Conservation (phyloP, 768 basidiomycete species). For the Tulasnella sp. region DNA sequence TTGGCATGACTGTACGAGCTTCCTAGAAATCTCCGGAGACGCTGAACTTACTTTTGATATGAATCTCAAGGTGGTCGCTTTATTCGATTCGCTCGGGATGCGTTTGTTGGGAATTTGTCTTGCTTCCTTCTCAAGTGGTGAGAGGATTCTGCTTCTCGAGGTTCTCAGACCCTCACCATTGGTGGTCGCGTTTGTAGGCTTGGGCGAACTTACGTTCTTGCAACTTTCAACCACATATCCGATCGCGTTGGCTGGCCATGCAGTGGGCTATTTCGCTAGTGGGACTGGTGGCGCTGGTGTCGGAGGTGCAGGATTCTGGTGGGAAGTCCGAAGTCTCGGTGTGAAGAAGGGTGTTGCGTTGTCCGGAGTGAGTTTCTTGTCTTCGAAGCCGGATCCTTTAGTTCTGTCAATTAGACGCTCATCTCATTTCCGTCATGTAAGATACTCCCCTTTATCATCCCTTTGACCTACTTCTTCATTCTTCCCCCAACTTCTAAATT, state of each 20-base stretch:
- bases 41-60: background rate
- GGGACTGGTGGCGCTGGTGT: conserved; percentile 94
- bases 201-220: conserved; percentile 90
- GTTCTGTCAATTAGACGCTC: too few species aligned
- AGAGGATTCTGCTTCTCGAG: background rate
- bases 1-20: conserved; percentile 75
- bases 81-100: conserved; percentile 51
- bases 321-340: conserved; percentile 78
- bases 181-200: conserved; percentile 37
- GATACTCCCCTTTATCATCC: conserved; percentile 76
- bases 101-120: conserved; percentile 71
- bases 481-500: conserved; percentile 45
- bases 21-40: background rate
- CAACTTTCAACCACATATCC: conserved; percentile 83
- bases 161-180: background rate
- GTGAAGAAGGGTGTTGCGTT: conserved; percentile 75
- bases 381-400: background rate
- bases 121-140: conserved; percentile 82
- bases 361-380: conserved; percentile 49
- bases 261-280: conserved; percentile 87
- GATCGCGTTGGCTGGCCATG: conserved; percentile 57
- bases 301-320: conserved; percentile 89
- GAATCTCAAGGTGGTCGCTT: conserved; percentile 55
- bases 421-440: too few species aligned
- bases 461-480: conserved; percentile 63